Base-by-base conservation (phyloP, 306 rosid genomes). In the Quercus rubra region DNA sequence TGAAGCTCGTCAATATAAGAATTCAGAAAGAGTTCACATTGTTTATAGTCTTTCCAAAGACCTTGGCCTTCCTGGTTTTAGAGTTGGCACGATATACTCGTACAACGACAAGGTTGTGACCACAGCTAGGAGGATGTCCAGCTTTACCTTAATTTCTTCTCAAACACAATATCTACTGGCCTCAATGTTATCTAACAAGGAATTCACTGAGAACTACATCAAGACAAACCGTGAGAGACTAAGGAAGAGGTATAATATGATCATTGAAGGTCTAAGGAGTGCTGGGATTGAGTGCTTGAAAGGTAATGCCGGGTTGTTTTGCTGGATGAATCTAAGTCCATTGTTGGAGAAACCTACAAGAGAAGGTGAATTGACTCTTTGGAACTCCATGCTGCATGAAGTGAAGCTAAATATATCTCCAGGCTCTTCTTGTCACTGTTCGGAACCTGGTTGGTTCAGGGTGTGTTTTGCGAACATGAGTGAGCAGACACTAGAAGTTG, bases 361-460 rank as follows among this genome's bases (percentile, higher is more conserved):
- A 57, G 93, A 90, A 86, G 91, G 92, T 55, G 99, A 95, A 71
- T 76, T 95, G 82, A 74, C 73, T 58, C 73, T 95, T 20, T 95
- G 98, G 99, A 71, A 89, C 41, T 61, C 81, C 1, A 82, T 92
- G 12, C 7, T 95, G 31, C 77, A 83, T 66, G 84, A 91, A 73
- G 89, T 87, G 25, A 95, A 87, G 87, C 82, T 95, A 2, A 92
- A 95, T 71, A 95, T 95, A 35, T 92, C 98, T 18, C 99, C 99
- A 1, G 99, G 98, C 0, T 92, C 93, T 58, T 95, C 99, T 18
- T 95, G 98, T 78, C 98, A 87, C 66, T 92, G 96, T 77, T 87
- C 91, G 46, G 96, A 95, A 82, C 94, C 98, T 0, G 99, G 99
- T 21, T 95, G 99, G 99, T 95, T 95, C 78, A 85, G 99, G 80